A percentile compares a stretch with the other conserved stretches of the same genome.
Evolutionary conservation across 768 basidiomycete species (phyloP).

Genomic region (Gloeophyllum trabeum): DNA sequence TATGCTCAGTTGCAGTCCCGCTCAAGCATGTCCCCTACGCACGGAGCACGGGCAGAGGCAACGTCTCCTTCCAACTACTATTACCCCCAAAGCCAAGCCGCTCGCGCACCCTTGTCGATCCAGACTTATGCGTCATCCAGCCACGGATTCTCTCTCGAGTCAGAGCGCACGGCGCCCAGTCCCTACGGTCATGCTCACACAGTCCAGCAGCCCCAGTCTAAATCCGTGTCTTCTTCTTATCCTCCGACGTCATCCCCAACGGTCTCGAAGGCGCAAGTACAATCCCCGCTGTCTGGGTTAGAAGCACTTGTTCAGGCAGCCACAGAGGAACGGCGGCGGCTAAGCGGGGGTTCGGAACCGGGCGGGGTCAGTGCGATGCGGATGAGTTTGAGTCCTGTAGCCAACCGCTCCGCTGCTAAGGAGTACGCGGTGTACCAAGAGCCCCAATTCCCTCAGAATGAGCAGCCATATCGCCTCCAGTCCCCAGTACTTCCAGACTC

Average conservation of each 20-base stretch:
- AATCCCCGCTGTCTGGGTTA: slow-evolving; percentile 24
- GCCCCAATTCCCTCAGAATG: too few species aligned
- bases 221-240: slow-evolving; percentile 5
- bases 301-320: slow-evolving; percentile 67
- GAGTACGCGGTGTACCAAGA: too few species aligned
- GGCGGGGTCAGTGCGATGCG: not conserved
- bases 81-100: not conserved
- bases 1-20: not conserved
- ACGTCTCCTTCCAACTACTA: not conserved
- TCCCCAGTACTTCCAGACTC: too few species aligned
- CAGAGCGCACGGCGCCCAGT: too few species aligned
- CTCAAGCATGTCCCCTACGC: not conserved
- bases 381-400: too few species aligned
- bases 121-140: too few species aligned
- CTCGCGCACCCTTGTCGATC: too few species aligned
- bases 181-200: too few species aligned
- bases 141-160: too few species aligned
- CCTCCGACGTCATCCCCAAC: slow-evolving; percentile 10
- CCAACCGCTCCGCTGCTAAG: too few species aligned
- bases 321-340: slow-evolving; percentile 48
- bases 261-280: slow-evolving; percentile 12
- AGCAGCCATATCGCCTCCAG: too few species aligned
- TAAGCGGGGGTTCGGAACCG: slow-evolving; percentile 20
- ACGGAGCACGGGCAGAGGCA: not conserved
- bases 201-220: not conserved